Evolutionary conservation across 116 monocot genomes (phyloP), one percentile per base, ranked within the genome.

Genomic region (Posidonia oceanica): DNA sequence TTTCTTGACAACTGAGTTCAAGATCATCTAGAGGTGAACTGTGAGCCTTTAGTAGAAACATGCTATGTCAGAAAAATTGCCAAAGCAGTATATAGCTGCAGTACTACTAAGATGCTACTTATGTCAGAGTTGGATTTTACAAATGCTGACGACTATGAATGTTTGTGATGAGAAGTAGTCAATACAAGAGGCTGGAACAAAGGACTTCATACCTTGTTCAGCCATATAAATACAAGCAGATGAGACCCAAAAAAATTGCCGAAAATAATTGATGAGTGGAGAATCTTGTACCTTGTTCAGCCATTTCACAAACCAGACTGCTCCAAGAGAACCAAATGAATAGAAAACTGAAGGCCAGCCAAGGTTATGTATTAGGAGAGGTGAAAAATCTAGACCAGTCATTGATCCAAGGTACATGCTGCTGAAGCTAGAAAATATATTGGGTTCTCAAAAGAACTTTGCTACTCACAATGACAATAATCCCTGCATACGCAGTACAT

Each of bases 281-380:
- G 39, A 63, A n/a, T 23, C 54, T 39, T 69, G 72, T 77, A 91
- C 91, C 87, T 92, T 86, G 36, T 23, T 84, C 36, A 74, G 68
- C 92, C 92, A 92, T 63, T 78, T 52, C 12, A 82, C 71, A 72
- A 88, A 63, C 92, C 92, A 92, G 22, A 88, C 75, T 29, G 29
- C 29, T 29, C 1, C 29, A 29, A 29, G 29, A 29, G 29, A 29
- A 1, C 29, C 29, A 29, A 92, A 88, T 62, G 88, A 88, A 59
- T 84, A 93, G 62, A 93, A 89, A 69, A 93, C 90, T 3, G 94
- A 89, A 57, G 94, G 83, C n/a, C n/a, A n/a, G n/a, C n/a, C n/a
- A n/a, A n/a, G n/a, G n/a, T n/a, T n/a, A n/a, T n/a, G n/a, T n/a
- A n/a, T n/a, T n/a, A n/a, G n/a, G n/a, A n/a, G n/a, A n/a, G n/a